A percentile compares a stretch with the other conserved stretches of the same genome.
Evolutionary conservation across 495 filamentous ascomycete species (phyloP).

Genomic region (Trichoderma orchidacearum): DNA sequence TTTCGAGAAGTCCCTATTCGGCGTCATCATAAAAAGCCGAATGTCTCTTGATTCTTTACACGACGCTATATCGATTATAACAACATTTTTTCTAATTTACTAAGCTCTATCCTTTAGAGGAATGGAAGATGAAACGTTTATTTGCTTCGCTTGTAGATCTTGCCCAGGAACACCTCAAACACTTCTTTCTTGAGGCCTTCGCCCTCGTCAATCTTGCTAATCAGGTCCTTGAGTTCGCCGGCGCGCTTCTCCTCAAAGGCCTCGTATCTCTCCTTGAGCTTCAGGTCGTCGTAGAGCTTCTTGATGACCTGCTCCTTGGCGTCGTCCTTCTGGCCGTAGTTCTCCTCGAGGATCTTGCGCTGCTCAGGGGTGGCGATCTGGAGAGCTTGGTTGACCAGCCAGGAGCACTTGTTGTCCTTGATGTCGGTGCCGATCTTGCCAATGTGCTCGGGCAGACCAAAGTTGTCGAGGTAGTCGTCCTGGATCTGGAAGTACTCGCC

Average conservation of each 20-base stretch:
- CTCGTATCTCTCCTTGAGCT: slow-evolving; percentile 67
- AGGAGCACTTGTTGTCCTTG: slow-evolving; percentile 97
- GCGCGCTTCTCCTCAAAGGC: slow-evolving; percentile 82
- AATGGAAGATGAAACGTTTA: slow-evolving; percentile 20
- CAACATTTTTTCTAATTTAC: no score
- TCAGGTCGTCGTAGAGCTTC: slow-evolving; percentile 70
- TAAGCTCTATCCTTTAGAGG: background rate
- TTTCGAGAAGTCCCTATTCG: no score
- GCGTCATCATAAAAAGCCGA: no score
- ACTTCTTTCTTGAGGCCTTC: slow-evolving; percentile 79
- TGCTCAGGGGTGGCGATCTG: slow-evolving; percentile 64
- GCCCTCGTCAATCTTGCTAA: slow-evolving; percentile 66
- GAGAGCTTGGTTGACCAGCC: slow-evolving; percentile 90
- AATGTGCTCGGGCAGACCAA: slow-evolving; percentile 76
- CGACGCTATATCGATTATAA: no score
- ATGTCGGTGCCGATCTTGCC: slow-evolving; percentile 99
- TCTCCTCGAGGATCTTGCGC: slow-evolving; percentile 63
- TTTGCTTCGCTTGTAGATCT: slow-evolving; percentile 96
- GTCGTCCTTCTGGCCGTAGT: slow-evolving; percentile 83
- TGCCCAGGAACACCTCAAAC: slow-evolving; percentile 79
- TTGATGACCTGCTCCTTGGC: slow-evolving; percentile 73
- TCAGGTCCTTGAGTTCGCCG: slow-evolving; percentile 55
- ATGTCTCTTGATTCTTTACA: no score
- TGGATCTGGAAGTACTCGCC: slow-evolving; percentile 99
- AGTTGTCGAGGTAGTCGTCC: slow-evolving; percentile 97